A percentile compares a stretch with the other conserved stretches of the same genome.
Evolutionary conservation across 2,329 filamentous ascomycete genomes (phyloP).

Genomic region (Colletotrichum melonis): DNA sequence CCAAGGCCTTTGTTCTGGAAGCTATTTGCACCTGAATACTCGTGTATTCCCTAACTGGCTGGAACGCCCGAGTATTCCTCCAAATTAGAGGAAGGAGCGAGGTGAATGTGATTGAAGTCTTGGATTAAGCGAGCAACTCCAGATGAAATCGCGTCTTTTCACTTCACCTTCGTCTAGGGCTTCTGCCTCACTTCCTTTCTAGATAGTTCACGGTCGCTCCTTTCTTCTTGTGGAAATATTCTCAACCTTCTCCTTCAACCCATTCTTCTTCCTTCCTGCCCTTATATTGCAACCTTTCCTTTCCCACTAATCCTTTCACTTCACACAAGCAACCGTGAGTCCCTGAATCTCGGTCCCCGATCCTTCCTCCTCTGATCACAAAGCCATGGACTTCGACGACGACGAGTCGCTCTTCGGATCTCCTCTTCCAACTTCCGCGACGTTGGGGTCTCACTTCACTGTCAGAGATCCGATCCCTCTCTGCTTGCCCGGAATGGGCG

Average conservation of each 20-base stretch:
- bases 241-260: not conserved
- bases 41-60: not conserved
- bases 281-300: not conserved
- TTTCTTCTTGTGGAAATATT: not conserved
- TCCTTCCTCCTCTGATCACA: not conserved
- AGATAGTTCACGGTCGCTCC: not conserved
- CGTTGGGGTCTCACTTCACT: not conserved
- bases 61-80: not conserved
- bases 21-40: not conserved
- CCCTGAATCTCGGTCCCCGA: too few relatives aligned
- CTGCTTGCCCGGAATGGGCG: not conserved
- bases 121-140: not conserved
- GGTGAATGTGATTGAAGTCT: not conserved
- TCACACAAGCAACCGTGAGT: not conserved
- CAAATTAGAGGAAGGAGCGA: not conserved
- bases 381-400: not conserved
- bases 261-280: not conserved
- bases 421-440: not conserved
- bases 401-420: not conserved
- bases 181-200: not conserved
- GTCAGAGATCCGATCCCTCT: not conserved
- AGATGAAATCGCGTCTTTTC: not conserved
- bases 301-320: not conserved
- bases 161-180: not conserved
- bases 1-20: not conserved